Conservation (phyloP, 352 stramenopile species). For the Phytopythium montanum region DNA sequence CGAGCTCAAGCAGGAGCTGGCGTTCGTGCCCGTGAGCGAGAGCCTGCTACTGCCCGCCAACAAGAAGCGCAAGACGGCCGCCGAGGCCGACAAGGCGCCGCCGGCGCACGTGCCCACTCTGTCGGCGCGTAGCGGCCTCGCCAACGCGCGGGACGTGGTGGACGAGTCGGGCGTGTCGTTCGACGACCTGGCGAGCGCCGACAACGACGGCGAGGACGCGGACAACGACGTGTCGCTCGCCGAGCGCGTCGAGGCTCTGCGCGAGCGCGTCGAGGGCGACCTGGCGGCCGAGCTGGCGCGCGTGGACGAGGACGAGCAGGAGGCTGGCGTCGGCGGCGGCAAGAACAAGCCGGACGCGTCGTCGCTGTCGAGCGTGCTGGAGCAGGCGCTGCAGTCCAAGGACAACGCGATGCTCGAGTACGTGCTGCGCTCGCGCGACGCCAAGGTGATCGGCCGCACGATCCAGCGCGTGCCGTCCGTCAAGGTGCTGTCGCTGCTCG, state of each 20-base stretch:
- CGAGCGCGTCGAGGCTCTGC: constrained; percentile 72
- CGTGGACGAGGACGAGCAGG: constrained; percentile 36
- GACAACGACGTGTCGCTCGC: constrained; percentile 66
- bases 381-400: constrained; percentile 82
- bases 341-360: constrained; percentile 78
- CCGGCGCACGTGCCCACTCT: constrained; percentile 72
- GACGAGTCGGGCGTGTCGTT: constrained; percentile 54
- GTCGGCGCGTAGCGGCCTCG: constrained; percentile 54
- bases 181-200: constrained; percentile 42
- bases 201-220: constrained; percentile 36
- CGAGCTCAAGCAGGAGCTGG: constrained; percentile 51
- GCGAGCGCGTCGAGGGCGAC: constrained; percentile 70
- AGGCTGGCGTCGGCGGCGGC: constrained; percentile 8
- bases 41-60: constrained; percentile 54
- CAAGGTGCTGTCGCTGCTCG: constrained; percentile 71
- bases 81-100: constrained; percentile 34
- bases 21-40: constrained; percentile 59
- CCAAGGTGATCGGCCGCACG: constrained; percentile 72
- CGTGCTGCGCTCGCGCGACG: constrained; percentile 69
- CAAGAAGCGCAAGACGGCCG: constrained; percentile 63
- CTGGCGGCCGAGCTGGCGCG: constrained; percentile 57
- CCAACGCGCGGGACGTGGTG: constrained; percentile 51
- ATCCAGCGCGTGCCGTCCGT: constrained; percentile 71
- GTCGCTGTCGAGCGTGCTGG: constrained; percentile 75
- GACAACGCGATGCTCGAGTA: constrained; percentile 87